Base-by-base conservation (phyloP, 2,329 filamentous ascomycete genomes). In the Tolypocladium pustulatum region DNA sequence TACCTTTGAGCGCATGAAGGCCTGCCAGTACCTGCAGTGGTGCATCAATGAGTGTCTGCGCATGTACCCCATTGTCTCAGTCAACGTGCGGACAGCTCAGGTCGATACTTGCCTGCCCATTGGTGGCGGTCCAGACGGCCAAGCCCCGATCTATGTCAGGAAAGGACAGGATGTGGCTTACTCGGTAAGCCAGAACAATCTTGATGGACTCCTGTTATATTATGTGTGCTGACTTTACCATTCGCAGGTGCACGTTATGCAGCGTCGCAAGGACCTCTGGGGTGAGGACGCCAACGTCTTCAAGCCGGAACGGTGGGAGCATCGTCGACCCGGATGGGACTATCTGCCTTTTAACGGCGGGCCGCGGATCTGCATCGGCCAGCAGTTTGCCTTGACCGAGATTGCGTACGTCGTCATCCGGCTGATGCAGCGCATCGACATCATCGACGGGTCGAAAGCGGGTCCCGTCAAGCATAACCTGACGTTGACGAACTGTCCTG, bases 71-170 rank as follows among this genome's bases (percentile, higher is more conserved):
- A 61, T 62, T 15, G 63, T 68, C 8, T 61, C 65, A n/a, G 57
- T 66, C 54, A 67, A 68, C 34, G 59, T 61, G 2, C 62, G 67
- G 36, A 61, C 60, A 1, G 65, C 64, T n/a, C 27, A 60, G 20
- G 59, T 60, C 15, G 78, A 82, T 65, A 81, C 80, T 0, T 71
- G 74, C 0, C 71, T 84, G 0, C 81, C 81, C 1, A 65, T 70
- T 0, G 81, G 81, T 49, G 81, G 81, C 34, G 81, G 81, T 0
- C 63, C 71, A 1, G 73, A 81, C 54, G 75, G 78, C 43, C 68
- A 65, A 25, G 70, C 71, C 1, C 80, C 81, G 0, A 63, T 84
- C 13, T 80, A 79, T 61, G 72, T 84, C 3, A 68, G 66, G 15
- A 78, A 78, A 60, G 79, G 80, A 12, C 72, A 75, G 12, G 66